These are phyloP conservation scores for Ogataea pignaliae DNA, from an alignment of 805 yeast species.

Conservation along the genomic window DNA sequence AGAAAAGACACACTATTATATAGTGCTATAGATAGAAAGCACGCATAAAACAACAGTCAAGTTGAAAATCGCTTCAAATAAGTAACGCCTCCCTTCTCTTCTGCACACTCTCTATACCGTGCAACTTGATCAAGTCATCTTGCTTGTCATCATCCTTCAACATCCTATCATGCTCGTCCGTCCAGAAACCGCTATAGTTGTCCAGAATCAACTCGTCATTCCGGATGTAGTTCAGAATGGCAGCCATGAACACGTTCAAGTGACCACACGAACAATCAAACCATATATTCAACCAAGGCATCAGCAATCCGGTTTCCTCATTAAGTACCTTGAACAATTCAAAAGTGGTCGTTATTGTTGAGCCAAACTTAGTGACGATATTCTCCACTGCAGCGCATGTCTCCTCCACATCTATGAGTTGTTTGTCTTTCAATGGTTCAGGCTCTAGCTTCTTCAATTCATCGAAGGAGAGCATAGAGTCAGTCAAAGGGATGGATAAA, in stretches of 20 bases:
- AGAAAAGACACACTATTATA: no score
- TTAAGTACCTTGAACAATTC: constrained; percentile 26
- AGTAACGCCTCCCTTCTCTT: constrained; percentile 29
- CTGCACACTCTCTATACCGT: constrained; percentile 28
- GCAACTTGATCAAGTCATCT: constrained; percentile 23
- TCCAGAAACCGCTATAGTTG: constrained; percentile 29
- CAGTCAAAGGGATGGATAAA: constrained; percentile 13
- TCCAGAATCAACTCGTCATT: constrained; percentile 26
- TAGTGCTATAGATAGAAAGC: no score
- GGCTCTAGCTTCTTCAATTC: constrained; percentile 25
- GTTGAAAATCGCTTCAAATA: neutral
- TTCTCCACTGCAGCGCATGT: constrained; percentile 21
- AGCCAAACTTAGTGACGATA: constrained; percentile 23
- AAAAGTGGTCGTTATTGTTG: constrained; percentile 21
- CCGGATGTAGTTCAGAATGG: constrained; percentile 25
- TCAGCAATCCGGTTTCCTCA: constrained; percentile 26
- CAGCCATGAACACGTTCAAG: constrained; percentile 26
- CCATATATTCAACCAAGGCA: constrained; percentile 31
- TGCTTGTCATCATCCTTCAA: constrained; percentile 20
- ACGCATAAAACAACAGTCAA: no score
- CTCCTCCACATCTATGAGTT: constrained; percentile 16
- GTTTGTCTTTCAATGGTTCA: constrained; percentile 26
- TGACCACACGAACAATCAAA: constrained; percentile 32
- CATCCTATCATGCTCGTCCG: constrained; percentile 28
- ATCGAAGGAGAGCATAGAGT: constrained; percentile 17